Conservation (phyloP, 257 asterid genomes). For the Solanum etuberosum region DNA sequence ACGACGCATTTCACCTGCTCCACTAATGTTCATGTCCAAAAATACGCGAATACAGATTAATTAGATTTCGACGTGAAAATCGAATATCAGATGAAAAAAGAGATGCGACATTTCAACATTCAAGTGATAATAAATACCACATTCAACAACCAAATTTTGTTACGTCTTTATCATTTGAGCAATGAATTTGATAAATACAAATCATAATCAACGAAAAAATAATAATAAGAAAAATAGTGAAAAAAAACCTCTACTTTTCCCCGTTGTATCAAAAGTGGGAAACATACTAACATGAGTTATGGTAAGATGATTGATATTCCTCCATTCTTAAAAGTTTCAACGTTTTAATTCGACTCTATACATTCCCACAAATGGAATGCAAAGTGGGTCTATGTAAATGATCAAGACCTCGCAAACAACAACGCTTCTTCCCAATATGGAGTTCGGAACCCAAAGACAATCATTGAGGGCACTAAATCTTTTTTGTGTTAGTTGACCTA, state of each 20-base stretch:
- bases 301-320: not conserved
- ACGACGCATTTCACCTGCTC: not conserved
- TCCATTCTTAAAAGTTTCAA: not conserved
- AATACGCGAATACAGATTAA: not conserved
- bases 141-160: not conserved
- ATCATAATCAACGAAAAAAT: not conserved
- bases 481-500: not conserved
- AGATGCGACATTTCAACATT: not conserved
- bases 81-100: not conserved
- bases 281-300: not conserved
- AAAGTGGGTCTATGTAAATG: not conserved
- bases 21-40: not conserved
- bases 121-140: not conserved
- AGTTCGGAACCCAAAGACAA: no score
- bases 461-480: not conserved
- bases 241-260: not conserved
- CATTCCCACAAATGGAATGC: not conserved
- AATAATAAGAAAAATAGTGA: not conserved
- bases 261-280: not conserved
- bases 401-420: no score
- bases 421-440: not conserved
- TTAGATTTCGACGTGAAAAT: not conserved
- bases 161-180: not conserved
- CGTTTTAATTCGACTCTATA: not conserved
- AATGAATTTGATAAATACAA: not conserved